Evolutionary conservation across 2,329 filamentous ascomycete genomes (phyloP), one percentile per base, ranked within the genome.

Genomic region (Orbilia oligospora): DNA sequence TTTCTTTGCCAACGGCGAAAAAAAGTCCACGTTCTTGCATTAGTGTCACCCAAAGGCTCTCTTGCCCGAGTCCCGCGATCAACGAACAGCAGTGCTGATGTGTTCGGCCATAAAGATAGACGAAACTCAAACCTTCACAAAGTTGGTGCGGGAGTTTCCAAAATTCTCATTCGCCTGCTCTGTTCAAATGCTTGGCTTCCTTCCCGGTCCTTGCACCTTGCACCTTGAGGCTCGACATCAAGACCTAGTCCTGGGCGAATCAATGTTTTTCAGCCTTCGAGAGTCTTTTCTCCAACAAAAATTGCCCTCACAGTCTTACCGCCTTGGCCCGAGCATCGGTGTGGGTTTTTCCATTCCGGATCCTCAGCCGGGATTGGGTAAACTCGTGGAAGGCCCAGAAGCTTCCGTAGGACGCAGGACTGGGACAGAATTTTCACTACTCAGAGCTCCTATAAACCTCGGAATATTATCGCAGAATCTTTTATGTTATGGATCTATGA

Each of bases 361-460:
- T 75, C 64, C 44, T 55, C 64, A 53, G 48, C 71, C 53, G 18
- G 71, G 71, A 75, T 75, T 67, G 73, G 67, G 61, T 71, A 77
- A 77, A 77, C 58, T 55, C 44, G 30, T 58, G 53, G 67, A 77
- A 77, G 44, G 58, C 70, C 72, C 73, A 77, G 73, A 77, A 77
- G 66, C 55, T 44, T 64, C 56, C 55, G 24, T 24, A 71, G 61
- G 53, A 65, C 56, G 27, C 41, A 38, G 41, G 41, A 46, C 48
- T 18, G 22, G 65, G 46, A 64, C 64, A 77, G 44, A 71, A 53
- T 77, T 71, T 71, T 71, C 49, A 61, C 38, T 6, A 20, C 20
- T 48, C 20, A 44, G 73, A 77, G 73, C 73, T 77, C 73, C 66
- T 33, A 61, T 63, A 20, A n/a, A 24, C 33, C 33, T 48, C 49